Evolutionary conservation across 2,329 filamentous ascomycete genomes (phyloP), one percentile per base, ranked within the genome.

Genomic region (Aaosphaeria pasadenensis): DNA sequence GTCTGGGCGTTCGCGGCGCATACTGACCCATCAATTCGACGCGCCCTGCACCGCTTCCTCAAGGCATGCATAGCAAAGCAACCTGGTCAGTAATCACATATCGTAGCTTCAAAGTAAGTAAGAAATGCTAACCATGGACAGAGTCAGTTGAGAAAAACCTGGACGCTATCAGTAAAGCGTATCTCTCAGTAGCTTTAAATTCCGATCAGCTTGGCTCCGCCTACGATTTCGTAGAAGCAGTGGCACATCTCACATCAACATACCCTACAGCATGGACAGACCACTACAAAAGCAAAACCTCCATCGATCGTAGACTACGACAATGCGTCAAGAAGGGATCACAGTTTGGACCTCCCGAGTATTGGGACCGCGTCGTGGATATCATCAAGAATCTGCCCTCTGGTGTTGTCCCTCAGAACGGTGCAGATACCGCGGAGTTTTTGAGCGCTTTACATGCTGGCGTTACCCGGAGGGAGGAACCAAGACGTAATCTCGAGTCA

Each of bases 321-420:
- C 75, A 83, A 6, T 94, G 95, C 57, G 74, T 97, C 5, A 85
- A 88, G 52, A 88, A 85, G 59, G 92, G 94, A 3, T 95, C 92
- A 0, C 89, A 96, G 61, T 82, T 84, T n/a, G 87, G 87, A 3
- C 76, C 83, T 0, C 72, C 78, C 4, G 80, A 78, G 7, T 96
- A 86, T 63, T 99, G 94, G 94, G 70, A 77, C 29, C 81, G 80
- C 11, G 66, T 95, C 31, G 76, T 79, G 36, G 74, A 77, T 30
- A 71, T 97, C 0, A 64, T 96, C 43, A 66, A 71, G 28, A 65
- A 65, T 5, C 58, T 88, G 9, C 86, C 86, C 4, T 49, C 63
- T 5, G 74, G 80, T 24, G 67, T 84, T 1, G 64, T 92, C 75
- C 86, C 43, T 45, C 67, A 41, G 9, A 62, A 79, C 11, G 58